Evolutionary conservation across 257 asterid genomes (phyloP).

Genomic region (Sherardia arvensis): DNA sequence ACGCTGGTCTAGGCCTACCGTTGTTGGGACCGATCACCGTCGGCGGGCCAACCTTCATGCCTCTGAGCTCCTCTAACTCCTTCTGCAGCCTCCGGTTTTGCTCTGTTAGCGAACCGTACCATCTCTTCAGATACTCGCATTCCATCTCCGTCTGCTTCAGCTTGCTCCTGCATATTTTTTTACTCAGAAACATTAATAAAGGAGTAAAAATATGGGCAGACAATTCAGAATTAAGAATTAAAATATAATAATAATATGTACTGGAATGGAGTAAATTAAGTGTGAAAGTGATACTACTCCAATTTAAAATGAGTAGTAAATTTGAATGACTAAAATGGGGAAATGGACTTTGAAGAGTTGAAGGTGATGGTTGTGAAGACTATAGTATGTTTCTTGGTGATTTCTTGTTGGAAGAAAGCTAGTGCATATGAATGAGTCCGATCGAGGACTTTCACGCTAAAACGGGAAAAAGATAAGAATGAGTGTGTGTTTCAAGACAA

Average conservation of each 20-base stretch:
- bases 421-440: not conserved
- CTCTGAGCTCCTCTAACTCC: slow-evolving; percentile 58
- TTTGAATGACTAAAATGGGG: not conserved
- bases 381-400: not conserved
- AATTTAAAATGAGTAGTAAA: not conserved
- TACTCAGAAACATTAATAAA: no score
- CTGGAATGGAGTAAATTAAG: no score
- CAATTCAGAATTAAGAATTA: no score
- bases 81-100: slow-evolving; percentile 51
- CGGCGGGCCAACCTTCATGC: slow-evolving; percentile 34
- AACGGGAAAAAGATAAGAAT: not conserved
- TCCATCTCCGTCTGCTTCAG: slow-evolving; percentile 84
- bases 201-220: no score
- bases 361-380: no score
- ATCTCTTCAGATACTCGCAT: slow-evolving; percentile 57
- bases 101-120: slow-evolving; percentile 57
- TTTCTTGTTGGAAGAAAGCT: not conserved
- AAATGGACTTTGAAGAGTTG: not conserved
- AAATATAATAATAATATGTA: no score
- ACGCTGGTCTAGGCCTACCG: slow-evolving; percentile 30
- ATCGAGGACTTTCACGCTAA: not conserved
- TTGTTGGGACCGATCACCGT: slow-evolving; percentile 14
- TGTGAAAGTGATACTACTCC: no score
- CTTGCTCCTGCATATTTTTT: slow-evolving; percentile 42
- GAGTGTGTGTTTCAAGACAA: not conserved